Conservation (phyloP, 1,284 basidiomycete species). For the Inonotus obliquus region DNA sequence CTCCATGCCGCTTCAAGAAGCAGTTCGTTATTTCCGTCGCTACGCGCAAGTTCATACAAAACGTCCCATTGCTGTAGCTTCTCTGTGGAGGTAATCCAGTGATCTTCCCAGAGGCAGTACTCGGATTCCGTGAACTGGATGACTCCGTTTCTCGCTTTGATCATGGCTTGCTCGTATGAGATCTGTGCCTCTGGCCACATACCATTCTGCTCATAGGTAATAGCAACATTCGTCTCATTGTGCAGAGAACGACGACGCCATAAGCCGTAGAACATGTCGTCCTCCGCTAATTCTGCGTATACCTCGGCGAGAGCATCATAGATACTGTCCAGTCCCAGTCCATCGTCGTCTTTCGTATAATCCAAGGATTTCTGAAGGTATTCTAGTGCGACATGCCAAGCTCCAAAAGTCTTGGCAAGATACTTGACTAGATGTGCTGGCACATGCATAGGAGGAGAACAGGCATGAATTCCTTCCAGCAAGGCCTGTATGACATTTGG, state of each 20-base stretch:
- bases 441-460: slow-evolving; percentile 81
- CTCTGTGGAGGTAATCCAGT: slow-evolving; percentile 95
- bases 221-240: slow-evolving; percentile 86
- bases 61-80: slow-evolving; percentile 99
- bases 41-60: slow-evolving; percentile 87
- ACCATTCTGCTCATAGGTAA: slow-evolving; percentile 96
- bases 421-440: slow-evolving; percentile 97
- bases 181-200: slow-evolving; percentile 94
- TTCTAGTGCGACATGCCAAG: slow-evolving; percentile 92
- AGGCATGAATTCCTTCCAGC: slow-evolving; percentile 80
- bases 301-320: slow-evolving; percentile 92
- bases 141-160: slow-evolving; percentile 75
- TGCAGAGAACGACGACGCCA: slow-evolving; percentile 90
- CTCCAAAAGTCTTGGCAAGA: slow-evolving; percentile 92
- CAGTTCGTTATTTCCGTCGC: slow-evolving; percentile 89
- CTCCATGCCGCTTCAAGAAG: slow-evolving; percentile 96
- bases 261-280: slow-evolving; percentile 96
- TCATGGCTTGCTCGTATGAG: slow-evolving; percentile 90
- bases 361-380: slow-evolving; percentile 81
- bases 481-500: slow-evolving; percentile 95
- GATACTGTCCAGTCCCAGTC: slow-evolving; percentile 76
- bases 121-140: slow-evolving; percentile 95
- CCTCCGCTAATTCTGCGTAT: slow-evolving; percentile 94
- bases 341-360: slow-evolving; percentile 76
- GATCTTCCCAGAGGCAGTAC: slow-evolving; percentile 99